These are phyloP conservation scores for Marasmius oreades DNA, from an alignment of 1,284 basidiomycete species.

Conservation along the genomic window DNA sequence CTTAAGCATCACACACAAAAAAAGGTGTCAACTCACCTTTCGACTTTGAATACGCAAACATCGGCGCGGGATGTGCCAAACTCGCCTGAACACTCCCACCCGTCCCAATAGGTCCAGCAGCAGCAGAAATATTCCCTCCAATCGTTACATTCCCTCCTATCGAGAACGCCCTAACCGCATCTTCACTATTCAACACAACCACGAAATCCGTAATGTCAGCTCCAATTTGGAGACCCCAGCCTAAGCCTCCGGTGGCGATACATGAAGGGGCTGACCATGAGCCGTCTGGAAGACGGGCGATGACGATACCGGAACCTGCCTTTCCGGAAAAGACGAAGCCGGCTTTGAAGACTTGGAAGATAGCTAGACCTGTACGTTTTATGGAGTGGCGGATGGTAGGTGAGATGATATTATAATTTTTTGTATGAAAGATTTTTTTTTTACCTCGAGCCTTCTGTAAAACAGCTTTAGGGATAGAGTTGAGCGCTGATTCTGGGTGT, in stretches of 20 bases:
- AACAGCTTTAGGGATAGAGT: constrained; percentile 93
- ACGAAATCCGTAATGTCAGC: constrained; percentile 88
- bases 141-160: constrained; percentile 96
- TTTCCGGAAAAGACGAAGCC: constrained; percentile 97
- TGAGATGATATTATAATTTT: background rate
- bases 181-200: constrained; percentile 94
- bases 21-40: constrained; percentile 58
- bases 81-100: constrained; percentile 89
- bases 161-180: constrained; percentile 93
- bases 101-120: constrained; percentile 92
- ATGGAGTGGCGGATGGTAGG: background rate
- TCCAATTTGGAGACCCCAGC: constrained; percentile 95
- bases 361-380: constrained; percentile 69
- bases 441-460: constrained; percentile 86
- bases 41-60: constrained; percentile 96
- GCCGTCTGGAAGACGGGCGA: constrained; percentile 92
- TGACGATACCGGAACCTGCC: constrained; percentile 92
- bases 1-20: background rate
- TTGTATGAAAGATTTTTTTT: too few relatives aligned
- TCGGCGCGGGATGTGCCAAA: constrained; percentile 89
- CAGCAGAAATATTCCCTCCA: constrained; percentile 82
- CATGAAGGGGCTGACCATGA: constrained; percentile 97
- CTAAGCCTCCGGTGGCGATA: constrained; percentile 95
- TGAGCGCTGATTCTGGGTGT: constrained; percentile 87
- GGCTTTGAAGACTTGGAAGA: constrained; percentile 93